Conservation (phyloP, 371 early-diverging fungal genomes). For the Syncephalastrum racemosum region DNA sequence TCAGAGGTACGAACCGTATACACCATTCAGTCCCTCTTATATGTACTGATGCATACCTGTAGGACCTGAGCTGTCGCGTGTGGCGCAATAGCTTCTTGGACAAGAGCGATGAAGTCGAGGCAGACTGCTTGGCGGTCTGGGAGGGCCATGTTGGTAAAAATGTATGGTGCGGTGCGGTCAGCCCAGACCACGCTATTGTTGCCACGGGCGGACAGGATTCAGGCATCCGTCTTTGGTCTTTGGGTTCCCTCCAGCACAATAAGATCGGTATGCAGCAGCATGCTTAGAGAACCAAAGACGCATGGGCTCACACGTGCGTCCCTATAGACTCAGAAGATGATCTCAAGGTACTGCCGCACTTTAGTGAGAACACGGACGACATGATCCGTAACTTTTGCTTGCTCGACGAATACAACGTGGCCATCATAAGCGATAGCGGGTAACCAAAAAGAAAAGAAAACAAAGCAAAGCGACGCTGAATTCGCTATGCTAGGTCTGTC, state of each 20-base stretch:
- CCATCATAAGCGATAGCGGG: slow-evolving; percentile 44
- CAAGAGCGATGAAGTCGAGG: slow-evolving; percentile 16
- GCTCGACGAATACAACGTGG: slow-evolving; percentile 26
- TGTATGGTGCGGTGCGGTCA: slow-evolving; percentile 78
- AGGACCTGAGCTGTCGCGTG: slow-evolving; percentile 81
- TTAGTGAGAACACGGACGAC: slow-evolving; percentile 26
- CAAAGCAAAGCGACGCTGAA: not conserved
- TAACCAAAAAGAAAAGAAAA: slow-evolving; percentile 7
- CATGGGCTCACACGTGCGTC: not conserved
- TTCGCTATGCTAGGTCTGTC: slow-evolving; percentile 31
- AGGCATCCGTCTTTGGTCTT: slow-evolving; percentile 74
- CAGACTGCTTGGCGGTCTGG: slow-evolving; percentile 68
- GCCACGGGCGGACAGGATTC: slow-evolving; percentile 84
- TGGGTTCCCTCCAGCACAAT: slow-evolving; percentile 53
- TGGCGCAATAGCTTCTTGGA: slow-evolving; percentile 62
- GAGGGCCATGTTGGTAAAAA: slow-evolving; percentile 82
- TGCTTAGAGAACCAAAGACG: not conserved
- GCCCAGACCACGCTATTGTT: slow-evolving; percentile 48
- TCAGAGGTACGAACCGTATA: slow-evolving; percentile 41
- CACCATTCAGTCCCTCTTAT: not conserved
- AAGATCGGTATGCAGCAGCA: slow-evolving; percentile 47
- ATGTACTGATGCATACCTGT: not conserved
- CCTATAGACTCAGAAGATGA: slow-evolving; percentile 42
- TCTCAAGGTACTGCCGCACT: slow-evolving; percentile 20
- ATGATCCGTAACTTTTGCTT: slow-evolving; percentile 57